phyloP scores from a whole-genome alignment of 225 moss, liverwort and hornwort species.

The Climacium dendroides region DNA sequence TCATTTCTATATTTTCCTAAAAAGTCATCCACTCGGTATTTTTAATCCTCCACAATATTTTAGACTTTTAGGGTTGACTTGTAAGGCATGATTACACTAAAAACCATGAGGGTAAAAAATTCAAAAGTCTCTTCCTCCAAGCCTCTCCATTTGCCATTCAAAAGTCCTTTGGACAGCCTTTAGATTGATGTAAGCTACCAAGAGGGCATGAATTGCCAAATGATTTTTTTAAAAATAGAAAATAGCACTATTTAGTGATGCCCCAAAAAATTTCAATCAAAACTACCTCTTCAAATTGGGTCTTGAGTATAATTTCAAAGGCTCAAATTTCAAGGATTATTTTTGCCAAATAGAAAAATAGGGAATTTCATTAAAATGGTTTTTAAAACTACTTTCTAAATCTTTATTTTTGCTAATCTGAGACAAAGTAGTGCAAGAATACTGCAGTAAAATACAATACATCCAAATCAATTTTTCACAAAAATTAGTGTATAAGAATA shows the following conservation, averaged over 20 bases:
- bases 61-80: background rate
- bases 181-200: rapidly evolving
- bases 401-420: background rate
- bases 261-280: rapidly evolving
- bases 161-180: background rate
- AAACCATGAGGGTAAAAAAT: no score
- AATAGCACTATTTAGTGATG: rapidly evolving
- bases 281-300: rapidly evolving
- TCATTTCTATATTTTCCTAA: background rate
- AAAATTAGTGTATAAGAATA: background rate
- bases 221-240: no score
- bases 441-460: background rate
- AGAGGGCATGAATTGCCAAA: background rate
- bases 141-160: rapidly evolving
- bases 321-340: background rate
- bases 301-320: rapidly evolving
- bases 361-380: no score
- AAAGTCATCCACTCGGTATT: background rate
- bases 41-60: background rate
- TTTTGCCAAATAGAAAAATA: rapidly evolving
- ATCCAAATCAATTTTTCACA: background rate
- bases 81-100: rapidly evolving
- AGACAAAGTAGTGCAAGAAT: rapidly evolving
- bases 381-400: background rate
- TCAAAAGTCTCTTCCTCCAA: background rate